Conservation (phyloP, 2,329 filamentous ascomycete species). For the Phialophora expanda region DNA sequence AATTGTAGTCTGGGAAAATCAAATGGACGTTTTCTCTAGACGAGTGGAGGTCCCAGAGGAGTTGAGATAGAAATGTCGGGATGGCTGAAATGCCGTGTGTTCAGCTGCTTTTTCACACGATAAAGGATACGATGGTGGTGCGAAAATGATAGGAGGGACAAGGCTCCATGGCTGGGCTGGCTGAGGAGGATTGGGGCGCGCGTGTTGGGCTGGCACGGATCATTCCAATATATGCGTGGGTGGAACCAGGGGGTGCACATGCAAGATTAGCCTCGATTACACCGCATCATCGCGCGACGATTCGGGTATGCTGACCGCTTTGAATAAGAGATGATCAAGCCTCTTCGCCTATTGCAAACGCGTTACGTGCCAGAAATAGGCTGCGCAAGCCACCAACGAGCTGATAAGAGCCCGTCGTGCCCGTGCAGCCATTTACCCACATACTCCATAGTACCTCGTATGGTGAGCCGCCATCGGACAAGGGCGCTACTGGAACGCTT, state of each 20-base stretch:
- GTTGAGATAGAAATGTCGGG: neutral
- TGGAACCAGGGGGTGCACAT: slow-evolving; percentile 8
- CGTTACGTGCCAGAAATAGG: neutral
- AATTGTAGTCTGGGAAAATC: neutral
- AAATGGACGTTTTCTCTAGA: neutral
- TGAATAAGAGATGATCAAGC: neutral
- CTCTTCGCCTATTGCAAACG: neutral
- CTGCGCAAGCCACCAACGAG: slow-evolving; percentile 1
- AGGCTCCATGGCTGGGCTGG: slow-evolving; percentile 14
- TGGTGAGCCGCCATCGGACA: neutral
- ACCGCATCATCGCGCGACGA: neutral
- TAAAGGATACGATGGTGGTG: slow-evolving; percentile 12
- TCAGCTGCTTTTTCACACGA: neutral
- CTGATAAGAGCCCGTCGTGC: slow-evolving; percentile 12
- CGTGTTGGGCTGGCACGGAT: neutral
- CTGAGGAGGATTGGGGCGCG: neutral
- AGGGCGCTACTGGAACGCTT: neutral
- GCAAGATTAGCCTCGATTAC: neutral
- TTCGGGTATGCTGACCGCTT: slow-evolving; percentile 13
- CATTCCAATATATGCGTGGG: slow-evolving; percentile 13
- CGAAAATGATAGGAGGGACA: slow-evolving; percentile 15
- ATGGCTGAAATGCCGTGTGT: slow-evolving; percentile 1
- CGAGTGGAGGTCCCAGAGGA: neutral
- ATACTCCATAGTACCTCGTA: too few relatives aligned
- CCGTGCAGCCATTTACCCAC: neutral